A percentile compares a stretch with the other conserved stretches of the same genome.
phyloP scores from a whole-genome alignment of 495 filamentous ascomycete genomes.

The Lasiosphaeris hirsuta region DNA sequence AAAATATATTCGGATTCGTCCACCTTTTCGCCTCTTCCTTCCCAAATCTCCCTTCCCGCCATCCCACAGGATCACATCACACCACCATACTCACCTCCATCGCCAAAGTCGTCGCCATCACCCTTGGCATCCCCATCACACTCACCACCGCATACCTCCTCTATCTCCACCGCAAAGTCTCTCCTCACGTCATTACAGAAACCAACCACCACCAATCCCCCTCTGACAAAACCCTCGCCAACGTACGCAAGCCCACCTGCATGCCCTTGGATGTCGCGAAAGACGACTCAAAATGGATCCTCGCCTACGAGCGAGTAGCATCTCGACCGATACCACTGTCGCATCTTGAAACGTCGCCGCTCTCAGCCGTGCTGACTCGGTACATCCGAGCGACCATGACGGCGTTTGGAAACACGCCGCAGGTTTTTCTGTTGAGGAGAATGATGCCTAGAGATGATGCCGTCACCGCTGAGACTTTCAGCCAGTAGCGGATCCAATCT shows the following conservation, averaged over 20 bases:
- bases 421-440: conserved; percentile 24
- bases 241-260: not conserved
- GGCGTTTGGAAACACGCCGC: conserved; percentile 32
- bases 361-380: conserved; percentile 13
- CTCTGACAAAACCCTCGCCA: not conserved
- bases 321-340: conserved; percentile 15
- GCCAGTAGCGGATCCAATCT: conserved; percentile 16
- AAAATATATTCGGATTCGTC: no score
- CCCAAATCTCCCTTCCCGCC: no score
- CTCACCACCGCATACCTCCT: conserved; percentile 9
- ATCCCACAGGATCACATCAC: no score
- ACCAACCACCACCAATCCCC: not conserved
- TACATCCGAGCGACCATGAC: conserved; percentile 32
- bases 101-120: conserved; percentile 1
- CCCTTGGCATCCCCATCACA: not conserved
- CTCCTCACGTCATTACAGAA: not conserved
- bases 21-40: no score
- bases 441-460: conserved; percentile 5
- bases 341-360: not conserved
- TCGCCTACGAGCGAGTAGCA: conserved; percentile 28
- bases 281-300: conserved; percentile 15
- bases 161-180: conserved; percentile 4
- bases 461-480: conserved; percentile 18
- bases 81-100: not conserved
- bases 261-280: conserved; percentile 1